These are phyloP conservation scores for Helichrysum umbraculigerum DNA, from an alignment of 129 eudicot genomes.

Conservation along the genomic window DNA sequence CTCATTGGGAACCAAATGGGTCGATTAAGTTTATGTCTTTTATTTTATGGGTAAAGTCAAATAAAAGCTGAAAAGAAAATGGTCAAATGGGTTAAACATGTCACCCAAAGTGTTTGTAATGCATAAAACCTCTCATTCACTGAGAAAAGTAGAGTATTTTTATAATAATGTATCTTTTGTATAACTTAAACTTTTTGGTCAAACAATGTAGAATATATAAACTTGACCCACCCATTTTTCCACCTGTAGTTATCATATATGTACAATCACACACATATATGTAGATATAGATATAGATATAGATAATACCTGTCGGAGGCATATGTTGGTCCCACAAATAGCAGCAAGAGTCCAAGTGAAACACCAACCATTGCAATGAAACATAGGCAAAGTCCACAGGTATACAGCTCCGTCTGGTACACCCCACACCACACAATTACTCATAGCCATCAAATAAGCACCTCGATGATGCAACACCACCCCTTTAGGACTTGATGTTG, in stretches of 20 bases:
- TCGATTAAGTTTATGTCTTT: too few relatives aligned
- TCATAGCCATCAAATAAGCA: constrained; percentile 71
- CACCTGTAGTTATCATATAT: background rate
- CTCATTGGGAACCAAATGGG: too few relatives aligned
- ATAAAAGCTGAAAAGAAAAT: background rate
- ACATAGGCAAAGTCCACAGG: constrained; percentile 95
- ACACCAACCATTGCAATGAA: constrained; percentile 97
- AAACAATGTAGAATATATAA: background rate
- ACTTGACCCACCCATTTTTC: background rate
- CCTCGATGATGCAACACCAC: constrained; percentile 92
- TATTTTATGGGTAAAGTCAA: too few relatives aligned
- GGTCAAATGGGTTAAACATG: background rate
- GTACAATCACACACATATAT: background rate
- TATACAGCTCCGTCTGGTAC: constrained; percentile 71
- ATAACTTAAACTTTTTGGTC: background rate
- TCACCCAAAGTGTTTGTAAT: too few relatives aligned
- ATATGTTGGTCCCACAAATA: constrained; percentile 77
- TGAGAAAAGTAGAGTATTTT: background rate
- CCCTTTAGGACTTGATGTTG: constrained; percentile 93
- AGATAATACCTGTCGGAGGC: constrained; percentile 72
- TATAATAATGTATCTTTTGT: too few relatives aligned
- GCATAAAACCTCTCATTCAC: too few relatives aligned
- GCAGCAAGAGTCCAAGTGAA: constrained; percentile 91
- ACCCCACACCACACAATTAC: constrained; percentile 58
- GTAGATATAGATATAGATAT: too few relatives aligned